These are phyloP conservation scores for Pseudozyma sp. DNA, from an alignment of 1,284 basidiomycete genomes.

Conservation along the genomic window DNA sequence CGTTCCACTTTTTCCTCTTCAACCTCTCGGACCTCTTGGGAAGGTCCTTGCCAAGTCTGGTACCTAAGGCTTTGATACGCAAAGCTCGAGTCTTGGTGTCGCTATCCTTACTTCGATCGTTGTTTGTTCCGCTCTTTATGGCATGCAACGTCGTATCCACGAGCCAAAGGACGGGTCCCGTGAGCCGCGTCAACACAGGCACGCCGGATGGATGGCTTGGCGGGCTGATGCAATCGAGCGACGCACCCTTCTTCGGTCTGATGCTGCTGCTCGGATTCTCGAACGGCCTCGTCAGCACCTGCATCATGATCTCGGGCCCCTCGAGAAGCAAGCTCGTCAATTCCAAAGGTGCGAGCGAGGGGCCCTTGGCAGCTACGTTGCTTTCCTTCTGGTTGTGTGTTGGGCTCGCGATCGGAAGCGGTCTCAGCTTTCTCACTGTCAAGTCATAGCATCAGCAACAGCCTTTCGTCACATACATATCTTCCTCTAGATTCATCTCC, in stretches of 20 bases:
- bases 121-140: slow-evolving; percentile 58
- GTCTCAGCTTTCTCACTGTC: slow-evolving; percentile 52
- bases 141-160: slow-evolving; percentile 54
- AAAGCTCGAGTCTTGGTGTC: slow-evolving; percentile 30
- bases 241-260: slow-evolving; percentile 54
- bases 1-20: slow-evolving; percentile 62
- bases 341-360: slow-evolving; percentile 40
- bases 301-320: slow-evolving; percentile 58
- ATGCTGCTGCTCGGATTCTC: slow-evolving; percentile 55
- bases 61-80: slow-evolving; percentile 23
- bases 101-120: slow-evolving; percentile 34
- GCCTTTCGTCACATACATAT: background rate
- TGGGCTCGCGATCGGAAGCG: slow-evolving; percentile 57
- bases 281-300: slow-evolving; percentile 59
- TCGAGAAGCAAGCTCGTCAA: slow-evolving; percentile 35
- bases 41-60: slow-evolving; percentile 49
- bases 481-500: background rate
- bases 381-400: slow-evolving; percentile 63
- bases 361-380: slow-evolving; percentile 51
- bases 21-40: slow-evolving; percentile 59
- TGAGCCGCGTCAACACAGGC: slow-evolving; percentile 2
- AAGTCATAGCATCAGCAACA: slow-evolving; percentile 12
- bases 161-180: slow-evolving; percentile 34
- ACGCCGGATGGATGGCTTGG: slow-evolving; percentile 15
- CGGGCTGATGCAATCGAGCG: slow-evolving; percentile 39